These are phyloP conservation scores for Colletotrichum sp. DNA, from an alignment of 2,329 filamentous ascomycete species.

Conservation along the genomic window DNA sequence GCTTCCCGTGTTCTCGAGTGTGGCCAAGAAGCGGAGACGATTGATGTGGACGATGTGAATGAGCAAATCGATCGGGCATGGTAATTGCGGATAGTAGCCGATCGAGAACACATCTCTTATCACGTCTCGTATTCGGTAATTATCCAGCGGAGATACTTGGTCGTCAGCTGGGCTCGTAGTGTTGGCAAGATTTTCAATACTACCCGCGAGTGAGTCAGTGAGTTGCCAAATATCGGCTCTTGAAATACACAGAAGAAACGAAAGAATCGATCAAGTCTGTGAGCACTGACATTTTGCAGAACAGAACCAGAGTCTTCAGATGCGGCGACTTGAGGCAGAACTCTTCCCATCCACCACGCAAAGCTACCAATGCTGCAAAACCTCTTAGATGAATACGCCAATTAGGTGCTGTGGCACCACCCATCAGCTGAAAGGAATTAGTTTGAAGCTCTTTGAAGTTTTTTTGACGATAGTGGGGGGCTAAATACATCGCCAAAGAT, in stretches of 20 bases:
- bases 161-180: constrained; percentile 39
- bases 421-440: constrained; percentile 8
- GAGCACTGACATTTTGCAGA: not conserved
- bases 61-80: constrained; percentile 36
- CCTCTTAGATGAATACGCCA: constrained; percentile 39
- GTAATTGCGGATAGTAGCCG: constrained; percentile 27
- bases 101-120: constrained; percentile 30
- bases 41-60: constrained; percentile 38
- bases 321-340: not conserved
- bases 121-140: constrained; percentile 28
- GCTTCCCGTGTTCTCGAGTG: constrained; percentile 4
- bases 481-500: not conserved
- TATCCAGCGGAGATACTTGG: constrained; percentile 25
- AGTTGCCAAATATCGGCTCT: not conserved
- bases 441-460: not conserved
- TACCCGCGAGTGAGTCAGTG: constrained; percentile 13
- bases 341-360: constrained; percentile 14
- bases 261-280: not conserved
- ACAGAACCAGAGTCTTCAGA: not conserved
- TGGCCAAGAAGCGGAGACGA: constrained; percentile 33
- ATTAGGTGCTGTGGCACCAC: constrained; percentile 33
- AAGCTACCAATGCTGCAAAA: not conserved
- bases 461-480: not conserved
- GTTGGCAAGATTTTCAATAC: constrained; percentile 37
- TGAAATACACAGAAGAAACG: not conserved